Conservation (phyloP, 2,329 filamentous ascomycete species). For the Fusarium hainanense region DNA sequence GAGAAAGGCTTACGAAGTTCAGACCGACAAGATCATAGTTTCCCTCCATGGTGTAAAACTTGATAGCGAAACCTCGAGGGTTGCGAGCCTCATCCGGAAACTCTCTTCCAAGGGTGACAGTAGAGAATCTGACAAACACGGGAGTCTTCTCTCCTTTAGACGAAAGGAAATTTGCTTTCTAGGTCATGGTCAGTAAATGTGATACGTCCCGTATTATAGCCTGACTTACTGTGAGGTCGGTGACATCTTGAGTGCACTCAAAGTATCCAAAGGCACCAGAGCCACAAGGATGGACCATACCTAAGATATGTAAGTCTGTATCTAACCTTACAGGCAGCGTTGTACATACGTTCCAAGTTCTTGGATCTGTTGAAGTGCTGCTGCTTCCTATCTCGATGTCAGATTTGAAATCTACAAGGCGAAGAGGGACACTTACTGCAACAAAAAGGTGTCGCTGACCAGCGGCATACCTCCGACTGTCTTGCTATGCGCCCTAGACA, state of each 20-base stretch:
- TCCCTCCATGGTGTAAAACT: conserved; percentile 2
- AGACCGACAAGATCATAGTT: neutral
- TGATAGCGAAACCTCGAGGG: conserved; percentile 10
- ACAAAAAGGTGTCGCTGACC: conserved; percentile 5
- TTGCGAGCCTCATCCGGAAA: conserved; percentile 7
- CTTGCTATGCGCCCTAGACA: neutral
- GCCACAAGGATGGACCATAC: conserved; percentile 8
- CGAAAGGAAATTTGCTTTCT: conserved; percentile 11
- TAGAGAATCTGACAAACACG: conserved; percentile 5
- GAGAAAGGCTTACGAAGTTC: neutral
- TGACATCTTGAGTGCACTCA: conserved; percentile 2
- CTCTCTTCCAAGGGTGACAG: conserved; percentile 3
- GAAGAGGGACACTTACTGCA: neutral
- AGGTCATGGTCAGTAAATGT: neutral
- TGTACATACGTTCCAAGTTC: neutral
- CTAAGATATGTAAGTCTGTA: neutral
- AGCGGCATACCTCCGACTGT: neutral
- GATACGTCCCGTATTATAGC: too few relatives aligned
- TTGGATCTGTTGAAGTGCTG: conserved; percentile 17
- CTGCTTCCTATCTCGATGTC: neutral
- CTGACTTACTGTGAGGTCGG: conserved; percentile 2
- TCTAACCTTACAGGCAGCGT: fast-evolving
- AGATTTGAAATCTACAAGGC: neutral
- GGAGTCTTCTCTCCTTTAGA: conserved; percentile 8
- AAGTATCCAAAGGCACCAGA: conserved; percentile 13